Base-by-base conservation (phyloP, 306 rosid species). In the Cajanus cajan region DNA sequence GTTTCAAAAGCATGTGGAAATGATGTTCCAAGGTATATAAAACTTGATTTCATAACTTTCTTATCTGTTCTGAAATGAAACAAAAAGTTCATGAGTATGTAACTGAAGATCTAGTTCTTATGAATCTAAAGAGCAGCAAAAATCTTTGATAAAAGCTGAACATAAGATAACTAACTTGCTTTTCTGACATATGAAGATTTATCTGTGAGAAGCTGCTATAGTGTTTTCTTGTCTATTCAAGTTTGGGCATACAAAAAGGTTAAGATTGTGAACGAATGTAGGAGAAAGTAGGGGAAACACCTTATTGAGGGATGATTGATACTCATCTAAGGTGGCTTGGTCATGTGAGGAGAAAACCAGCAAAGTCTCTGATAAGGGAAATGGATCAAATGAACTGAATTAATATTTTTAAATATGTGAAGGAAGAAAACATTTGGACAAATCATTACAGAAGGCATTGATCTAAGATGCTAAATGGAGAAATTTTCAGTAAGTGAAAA, bases 1-100 rank as follows among this genome's bases (percentile, higher is more conserved):
- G 95, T 93, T 71, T 89, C 97, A 41, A 93, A 93, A 83, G 90
- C 97, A 68, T 93, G 97, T 82, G 97, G 98, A 78, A 90, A 93
- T 85, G 98, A 93, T 74, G 98, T 93, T 80, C 95, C 94, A 50
- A 93, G 98, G 98, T 93, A 88, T 19, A 45, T 45, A 78, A 52
- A 63, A 65, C 71, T 67, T 66, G 52, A 36, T 74, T 68, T 68
- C 55, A 31, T 76, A 80, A 39, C 52, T 41, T 45, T 55, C 55
- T 50, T n/a, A 57, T 55, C 45, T 62, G 37, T 82, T 55, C 7
- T 21, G 40, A 65, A 79, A 77, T 82, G 52, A 37, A 48, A 59
- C 36, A 68, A 9, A 64, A 65, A 19, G 19, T 70, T 67, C 40
- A 12, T 68, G 36, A 66, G 54, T 45, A 61, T 68, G 70, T 71